phyloP scores from a whole-genome alignment of 768 basidiomycete genomes.

The Mycena epipterygia region DNA sequence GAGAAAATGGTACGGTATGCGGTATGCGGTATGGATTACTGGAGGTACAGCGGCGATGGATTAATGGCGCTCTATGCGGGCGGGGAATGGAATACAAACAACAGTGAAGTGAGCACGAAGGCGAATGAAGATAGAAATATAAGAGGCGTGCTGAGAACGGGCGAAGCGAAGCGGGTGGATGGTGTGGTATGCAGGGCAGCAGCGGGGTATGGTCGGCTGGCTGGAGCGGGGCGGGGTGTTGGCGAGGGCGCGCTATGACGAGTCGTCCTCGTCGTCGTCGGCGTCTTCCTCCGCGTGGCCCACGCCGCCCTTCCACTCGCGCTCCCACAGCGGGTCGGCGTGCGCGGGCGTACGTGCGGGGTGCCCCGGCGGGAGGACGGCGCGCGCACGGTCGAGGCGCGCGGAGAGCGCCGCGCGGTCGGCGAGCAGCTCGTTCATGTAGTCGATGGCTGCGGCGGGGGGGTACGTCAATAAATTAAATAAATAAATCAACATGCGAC shows the following conservation, averaged over 20 bases:
- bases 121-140: constrained; percentile 9
- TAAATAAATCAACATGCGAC: constrained; percentile 2
- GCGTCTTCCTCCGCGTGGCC: constrained; percentile 60
- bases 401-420: constrained; percentile 69
- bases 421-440: constrained; percentile 76
- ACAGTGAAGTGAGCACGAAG: background rate
- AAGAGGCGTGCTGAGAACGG: too few relatives aligned
- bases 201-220: background rate
- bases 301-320: constrained; percentile 86
- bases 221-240: background rate
- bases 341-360: constrained; percentile 59
- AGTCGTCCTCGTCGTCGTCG: constrained; percentile 63
- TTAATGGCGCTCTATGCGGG: background rate
- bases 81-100: constrained; percentile 11
- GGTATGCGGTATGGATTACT: too few relatives aligned
- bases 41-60: constrained; percentile 13
- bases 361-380: constrained; percentile 70
- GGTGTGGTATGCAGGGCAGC: background rate
- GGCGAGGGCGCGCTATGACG: constrained; percentile 9
- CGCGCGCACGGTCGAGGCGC: constrained; percentile 73
- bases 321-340: constrained; percentile 76
- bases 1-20: background rate
- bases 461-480: constrained; percentile 1
- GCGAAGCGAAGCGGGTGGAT: background rate
- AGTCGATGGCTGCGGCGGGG: constrained; percentile 80